phyloP scores from a whole-genome alignment of 345 rosid genomes.

The Brassica incana region DNA sequence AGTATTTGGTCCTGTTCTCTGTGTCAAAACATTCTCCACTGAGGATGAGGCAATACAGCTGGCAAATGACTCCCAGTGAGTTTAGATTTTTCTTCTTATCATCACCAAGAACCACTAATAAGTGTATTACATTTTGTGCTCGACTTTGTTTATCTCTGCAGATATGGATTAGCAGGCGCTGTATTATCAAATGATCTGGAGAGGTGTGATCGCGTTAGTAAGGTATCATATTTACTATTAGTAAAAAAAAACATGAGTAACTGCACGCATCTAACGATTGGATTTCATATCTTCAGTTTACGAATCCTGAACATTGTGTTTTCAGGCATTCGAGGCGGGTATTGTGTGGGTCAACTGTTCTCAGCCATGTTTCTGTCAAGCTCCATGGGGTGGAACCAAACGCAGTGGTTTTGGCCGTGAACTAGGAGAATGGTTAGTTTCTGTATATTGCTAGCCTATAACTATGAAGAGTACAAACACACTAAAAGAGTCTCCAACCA shows the following conservation, averaged over 20 bases:
- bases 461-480: not conserved
- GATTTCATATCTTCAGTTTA: conserved; percentile 4
- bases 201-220: conserved; percentile 92
- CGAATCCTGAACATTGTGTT: conserved; percentile 7
- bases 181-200: conserved; percentile 87
- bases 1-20: conserved; percentile 95
- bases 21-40: conserved; percentile 79
- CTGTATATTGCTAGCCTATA: not conserved
- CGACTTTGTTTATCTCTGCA: conserved; percentile 33
- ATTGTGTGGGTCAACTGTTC: conserved; percentile 97
- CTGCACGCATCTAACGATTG: not conserved
- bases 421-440: conserved; percentile 83
- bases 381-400: conserved; percentile 98
- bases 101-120: conserved; percentile 4
- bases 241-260: not conserved
- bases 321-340: conserved; percentile 78
- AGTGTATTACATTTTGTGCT: conserved; percentile 7
- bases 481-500: not conserved
- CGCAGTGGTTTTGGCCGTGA: conserved; percentile 99
- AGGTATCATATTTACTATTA: conserved; percentile 43
- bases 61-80: conserved; percentile 94
- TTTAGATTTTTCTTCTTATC: conserved; percentile 21
- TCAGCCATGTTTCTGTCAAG: conserved; percentile 95
- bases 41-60: conserved; percentile 96
- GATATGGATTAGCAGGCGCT: conserved; percentile 85